phyloP scores from a whole-genome alignment of 805 yeast genomes.

The Nakazawaea populi region DNA sequence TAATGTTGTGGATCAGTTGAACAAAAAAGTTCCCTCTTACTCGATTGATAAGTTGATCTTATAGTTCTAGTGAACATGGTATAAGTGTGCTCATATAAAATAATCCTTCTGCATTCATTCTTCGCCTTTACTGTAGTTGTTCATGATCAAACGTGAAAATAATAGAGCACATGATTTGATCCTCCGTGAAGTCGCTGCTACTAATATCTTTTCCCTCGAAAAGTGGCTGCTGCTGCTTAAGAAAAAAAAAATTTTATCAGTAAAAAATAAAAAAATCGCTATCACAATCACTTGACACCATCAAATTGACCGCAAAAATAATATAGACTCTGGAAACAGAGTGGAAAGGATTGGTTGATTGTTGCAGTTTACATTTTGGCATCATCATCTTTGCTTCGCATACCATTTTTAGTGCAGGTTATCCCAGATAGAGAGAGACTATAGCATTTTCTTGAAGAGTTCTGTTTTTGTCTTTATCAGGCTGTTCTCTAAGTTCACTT shows the following conservation, averaged over 20 bases:
- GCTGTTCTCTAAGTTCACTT: neutral
- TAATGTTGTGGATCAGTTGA: conserved; percentile 25
- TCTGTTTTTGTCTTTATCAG: neutral
- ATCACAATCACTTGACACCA: neutral
- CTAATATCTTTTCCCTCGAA: no score
- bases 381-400: no score
- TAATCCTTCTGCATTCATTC: neutral
- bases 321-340: neutral
- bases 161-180: no score
- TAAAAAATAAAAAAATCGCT: neutral
- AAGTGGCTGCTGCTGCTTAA: no score
- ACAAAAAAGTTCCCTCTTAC: conserved; percentile 46
- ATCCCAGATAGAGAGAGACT: no score
- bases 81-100: neutral
- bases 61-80: conserved; percentile 12
- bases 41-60: conserved; percentile 44
- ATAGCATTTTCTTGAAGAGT: neutral
- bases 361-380: no score
- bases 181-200: no score
- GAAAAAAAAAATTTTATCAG: no score
- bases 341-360: neutral
- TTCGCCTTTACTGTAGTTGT: no score
- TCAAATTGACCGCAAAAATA: neutral
- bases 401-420: no score
- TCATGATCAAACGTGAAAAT: no score